Conservation (phyloP, 768 basidiomycete genomes). For the Boletus sp. region DNA sequence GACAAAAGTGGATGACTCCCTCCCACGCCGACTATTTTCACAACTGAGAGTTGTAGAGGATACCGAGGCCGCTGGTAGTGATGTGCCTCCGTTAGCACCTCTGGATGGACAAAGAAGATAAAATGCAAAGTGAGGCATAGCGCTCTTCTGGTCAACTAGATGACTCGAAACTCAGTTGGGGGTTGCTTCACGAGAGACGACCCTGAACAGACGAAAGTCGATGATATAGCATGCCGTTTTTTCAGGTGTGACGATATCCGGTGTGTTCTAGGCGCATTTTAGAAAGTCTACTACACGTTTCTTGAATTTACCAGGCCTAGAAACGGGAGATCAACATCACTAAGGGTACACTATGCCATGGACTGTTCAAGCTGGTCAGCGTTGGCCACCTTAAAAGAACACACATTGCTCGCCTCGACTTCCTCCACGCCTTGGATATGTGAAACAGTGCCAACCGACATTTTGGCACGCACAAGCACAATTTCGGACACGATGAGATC, state of each 20-base stretch:
- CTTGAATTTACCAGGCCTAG: constrained; percentile 57
- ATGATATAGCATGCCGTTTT: not conserved
- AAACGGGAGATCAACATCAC: not conserved
- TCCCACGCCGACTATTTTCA: constrained; percentile 17
- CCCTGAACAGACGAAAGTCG: not conserved
- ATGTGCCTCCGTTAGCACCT: not conserved
- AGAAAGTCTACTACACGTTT: constrained; percentile 34
- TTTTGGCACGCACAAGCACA: constrained; percentile 58
- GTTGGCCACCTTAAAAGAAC: constrained; percentile 68
- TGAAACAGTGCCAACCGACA: constrained; percentile 60
- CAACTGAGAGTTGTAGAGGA: not conserved
- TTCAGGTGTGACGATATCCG: not conserved
- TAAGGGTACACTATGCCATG: not conserved
- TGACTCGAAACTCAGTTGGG: not conserved
- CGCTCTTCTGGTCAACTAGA: not conserved
- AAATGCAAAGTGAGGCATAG: not conserved
- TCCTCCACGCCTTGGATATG: constrained; percentile 75
- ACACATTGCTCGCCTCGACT: constrained; percentile 58
- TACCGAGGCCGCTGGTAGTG: not conserved
- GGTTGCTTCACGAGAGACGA: not conserved
- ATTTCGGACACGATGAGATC: constrained; percentile 81
- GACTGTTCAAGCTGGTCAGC: constrained; percentile 69
- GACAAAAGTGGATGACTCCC: constrained; percentile 29
- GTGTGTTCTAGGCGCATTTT: constrained; percentile 11
- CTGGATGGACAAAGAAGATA: not conserved